These are phyloP conservation scores for Aspergillus calidoustus DNA, from an alignment of 2,329 filamentous ascomycete genomes.

Conservation along the genomic window DNA sequence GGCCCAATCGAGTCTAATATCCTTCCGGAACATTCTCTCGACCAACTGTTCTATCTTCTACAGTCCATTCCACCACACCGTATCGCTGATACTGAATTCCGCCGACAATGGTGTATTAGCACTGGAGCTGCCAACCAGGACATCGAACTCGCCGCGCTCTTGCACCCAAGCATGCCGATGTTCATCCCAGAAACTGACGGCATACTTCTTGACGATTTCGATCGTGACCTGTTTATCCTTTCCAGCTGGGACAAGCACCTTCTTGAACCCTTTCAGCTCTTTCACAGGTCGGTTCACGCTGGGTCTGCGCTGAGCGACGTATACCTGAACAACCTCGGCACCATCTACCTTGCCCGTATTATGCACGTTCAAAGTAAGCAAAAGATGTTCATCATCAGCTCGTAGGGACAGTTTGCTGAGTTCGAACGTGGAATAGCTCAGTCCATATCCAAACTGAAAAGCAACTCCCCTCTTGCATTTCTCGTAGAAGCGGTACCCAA, in stretches of 20 bases:
- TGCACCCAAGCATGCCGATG: constrained; percentile 66
- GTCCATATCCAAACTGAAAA: too few species aligned
- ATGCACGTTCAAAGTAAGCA: too few species aligned
- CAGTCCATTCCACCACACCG: constrained; percentile 70
- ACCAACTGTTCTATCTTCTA: constrained; percentile 33
- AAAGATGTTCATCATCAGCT: too few species aligned
- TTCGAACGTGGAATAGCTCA: too few species aligned
- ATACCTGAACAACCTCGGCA: too few species aligned
- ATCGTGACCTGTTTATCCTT: constrained; percentile 63
- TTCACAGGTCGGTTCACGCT: constrained; percentile 64
- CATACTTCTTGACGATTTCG: constrained; percentile 63
- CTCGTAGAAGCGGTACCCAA: too few species aligned
- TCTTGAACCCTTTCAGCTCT: constrained; percentile 69
- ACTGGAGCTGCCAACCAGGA: constrained; percentile 63
- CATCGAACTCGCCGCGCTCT: constrained; percentile 67
- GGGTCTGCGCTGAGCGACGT: constrained; percentile 67
- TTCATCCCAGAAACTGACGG: constrained; percentile 73
- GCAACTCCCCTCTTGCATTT: too few species aligned
- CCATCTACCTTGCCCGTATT: constrained; percentile 28
- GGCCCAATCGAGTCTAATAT: too few species aligned
- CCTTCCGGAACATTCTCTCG: too few species aligned
- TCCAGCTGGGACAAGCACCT: constrained; percentile 65
- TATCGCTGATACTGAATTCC: constrained; percentile 62
- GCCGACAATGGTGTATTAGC: constrained; percentile 49
- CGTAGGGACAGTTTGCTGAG: too few species aligned